These are phyloP conservation scores for Boletellus ananas DNA, from an alignment of 768 basidiomycete genomes.

Conservation along the genomic window DNA sequence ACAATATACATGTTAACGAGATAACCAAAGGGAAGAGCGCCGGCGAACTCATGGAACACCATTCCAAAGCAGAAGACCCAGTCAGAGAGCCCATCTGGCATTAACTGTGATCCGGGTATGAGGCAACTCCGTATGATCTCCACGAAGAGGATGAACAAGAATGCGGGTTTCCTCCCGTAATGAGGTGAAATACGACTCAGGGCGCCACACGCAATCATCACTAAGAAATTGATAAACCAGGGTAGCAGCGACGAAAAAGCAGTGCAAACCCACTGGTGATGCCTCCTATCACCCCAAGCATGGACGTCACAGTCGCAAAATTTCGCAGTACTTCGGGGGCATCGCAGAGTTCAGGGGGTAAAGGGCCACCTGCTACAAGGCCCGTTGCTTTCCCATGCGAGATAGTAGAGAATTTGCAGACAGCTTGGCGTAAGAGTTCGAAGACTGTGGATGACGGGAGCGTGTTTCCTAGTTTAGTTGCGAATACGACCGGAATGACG, in stretches of 20 bases:
- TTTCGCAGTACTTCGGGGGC: slow-evolving; percentile 17
- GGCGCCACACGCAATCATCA: slow-evolving; percentile 20
- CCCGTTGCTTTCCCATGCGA: slow-evolving; percentile 5
- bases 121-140: slow-evolving; percentile 11
- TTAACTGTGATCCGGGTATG: slow-evolving; percentile 16
- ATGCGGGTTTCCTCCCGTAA: slow-evolving; percentile 25
- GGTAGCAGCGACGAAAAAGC: neutral
- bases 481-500: slow-evolving; percentile 27
- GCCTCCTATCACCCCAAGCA: slow-evolving; percentile 12
- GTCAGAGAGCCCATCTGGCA: slow-evolving; percentile 12
- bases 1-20: slow-evolving; percentile 28
- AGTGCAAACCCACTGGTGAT: slow-evolving; percentile 18
- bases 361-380: slow-evolving; percentile 7
- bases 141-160: slow-evolving; percentile 9
- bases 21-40: slow-evolving; percentile 9
- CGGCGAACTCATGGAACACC: slow-evolving; percentile 12
- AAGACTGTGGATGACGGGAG: slow-evolving; percentile 27
- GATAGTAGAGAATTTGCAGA: slow-evolving; percentile 26
- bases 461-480: slow-evolving; percentile 16
- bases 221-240: slow-evolving; percentile 14
- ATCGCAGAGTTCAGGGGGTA: slow-evolving; percentile 17
- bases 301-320: slow-evolving; percentile 20
- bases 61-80: slow-evolving; percentile 20
- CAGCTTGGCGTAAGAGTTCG: slow-evolving; percentile 21
- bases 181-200: slow-evolving; percentile 23